Percentiles rank a stretch among this genome's conserved stretches.
Conservation (phyloP, 345 rosid genomes). For the Hibiscus trionum region DNA sequence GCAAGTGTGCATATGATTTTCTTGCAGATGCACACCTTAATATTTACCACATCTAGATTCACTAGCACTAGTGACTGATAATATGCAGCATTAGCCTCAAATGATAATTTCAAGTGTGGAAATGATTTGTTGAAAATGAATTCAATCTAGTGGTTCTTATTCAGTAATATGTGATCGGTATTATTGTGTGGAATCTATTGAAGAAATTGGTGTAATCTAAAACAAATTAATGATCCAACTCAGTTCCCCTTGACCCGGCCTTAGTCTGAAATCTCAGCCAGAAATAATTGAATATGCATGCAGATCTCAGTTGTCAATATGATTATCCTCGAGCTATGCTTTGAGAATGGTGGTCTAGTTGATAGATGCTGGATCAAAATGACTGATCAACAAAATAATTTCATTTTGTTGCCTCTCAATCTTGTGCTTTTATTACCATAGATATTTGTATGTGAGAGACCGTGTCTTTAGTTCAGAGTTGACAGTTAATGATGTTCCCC, state of each 20-base stretch:
- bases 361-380: not conserved
- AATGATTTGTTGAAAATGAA: not conserved
- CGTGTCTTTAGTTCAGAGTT: not conserved
- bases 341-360: not conserved
- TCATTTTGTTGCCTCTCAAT: not conserved
- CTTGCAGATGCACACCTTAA: not conserved
- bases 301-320: not conserved
- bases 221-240: too few relatives aligned
- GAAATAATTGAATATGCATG: too few relatives aligned
- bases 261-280: not conserved
- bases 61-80: not conserved
- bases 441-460: not conserved
- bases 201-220: not conserved
- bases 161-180: not conserved
- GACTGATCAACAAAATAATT: not conserved
- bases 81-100: not conserved
- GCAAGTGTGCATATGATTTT: not conserved
- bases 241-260: not conserved
- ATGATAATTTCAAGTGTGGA: not conserved
- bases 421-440: not conserved
- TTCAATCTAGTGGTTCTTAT: not conserved
- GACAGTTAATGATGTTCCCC: not conserved
- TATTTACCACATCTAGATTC: not conserved
- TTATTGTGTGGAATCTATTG: not conserved
- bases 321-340: not conserved